phyloP scores from a whole-genome alignment of 2,329 filamentous ascomycete genomes.

The Fusarium citri region DNA sequence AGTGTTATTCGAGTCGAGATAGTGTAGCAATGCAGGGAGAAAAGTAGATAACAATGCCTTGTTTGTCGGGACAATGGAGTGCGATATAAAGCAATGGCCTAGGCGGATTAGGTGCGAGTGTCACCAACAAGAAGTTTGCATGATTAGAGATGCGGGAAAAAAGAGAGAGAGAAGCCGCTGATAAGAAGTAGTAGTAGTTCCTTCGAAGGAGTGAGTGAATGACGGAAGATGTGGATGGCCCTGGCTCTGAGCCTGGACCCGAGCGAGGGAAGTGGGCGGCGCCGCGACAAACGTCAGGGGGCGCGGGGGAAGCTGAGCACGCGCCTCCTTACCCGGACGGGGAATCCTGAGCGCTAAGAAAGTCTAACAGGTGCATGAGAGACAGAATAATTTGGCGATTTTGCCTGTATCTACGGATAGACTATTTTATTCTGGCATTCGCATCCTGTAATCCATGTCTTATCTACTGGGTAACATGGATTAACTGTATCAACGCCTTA shows the following conservation, averaged over 20 bases:
- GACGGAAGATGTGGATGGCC: slow-evolving; percentile 27
- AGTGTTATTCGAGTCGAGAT: neutral
- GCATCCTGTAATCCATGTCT: neutral
- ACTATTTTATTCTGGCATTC: neutral
- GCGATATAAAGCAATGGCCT: neutral
- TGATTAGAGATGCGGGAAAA: slow-evolving; percentile 13
- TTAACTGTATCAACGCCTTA: neutral
- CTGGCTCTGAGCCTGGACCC: neutral
- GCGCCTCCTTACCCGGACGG: slow-evolving; percentile 34
- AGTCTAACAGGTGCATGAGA: neutral
- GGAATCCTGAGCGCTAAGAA: neutral
- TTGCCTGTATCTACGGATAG: neutral
- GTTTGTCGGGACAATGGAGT: slow-evolving; percentile 1
- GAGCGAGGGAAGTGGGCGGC: slow-evolving; percentile 31
- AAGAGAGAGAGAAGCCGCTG: neutral
- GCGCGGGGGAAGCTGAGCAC: slow-evolving; percentile 16
- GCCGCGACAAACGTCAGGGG: slow-evolving; percentile 23
- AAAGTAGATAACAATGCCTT: slow-evolving; percentile 11
- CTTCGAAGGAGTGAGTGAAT: slow-evolving; percentile 16
- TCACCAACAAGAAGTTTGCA: slow-evolving; percentile 1
- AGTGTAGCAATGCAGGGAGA: neutral
- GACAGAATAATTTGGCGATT: neutral
- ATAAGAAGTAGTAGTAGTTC: slow-evolving; percentile 12
- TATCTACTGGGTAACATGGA: neutral
- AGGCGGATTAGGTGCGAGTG: neutral